Conservation (phyloP, 352 stramenopile species). For the Phytophthora ohioensis region DNA sequence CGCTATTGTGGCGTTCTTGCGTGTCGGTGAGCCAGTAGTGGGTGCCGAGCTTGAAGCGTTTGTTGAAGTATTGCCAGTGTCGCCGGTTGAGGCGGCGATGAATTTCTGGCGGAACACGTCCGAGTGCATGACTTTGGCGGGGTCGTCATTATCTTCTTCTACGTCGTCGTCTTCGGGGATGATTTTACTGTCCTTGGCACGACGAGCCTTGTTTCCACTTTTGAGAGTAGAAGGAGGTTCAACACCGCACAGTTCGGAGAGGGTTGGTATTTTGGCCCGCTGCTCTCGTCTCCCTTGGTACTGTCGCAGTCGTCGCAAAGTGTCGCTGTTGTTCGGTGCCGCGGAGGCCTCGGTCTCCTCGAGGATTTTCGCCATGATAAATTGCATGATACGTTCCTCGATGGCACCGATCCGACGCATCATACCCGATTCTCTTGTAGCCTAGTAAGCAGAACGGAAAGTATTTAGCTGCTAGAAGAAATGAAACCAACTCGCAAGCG, state of each 20-base stretch:
- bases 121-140: slow-evolving; percentile 35
- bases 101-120: slow-evolving; percentile 40
- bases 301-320: slow-evolving; percentile 51
- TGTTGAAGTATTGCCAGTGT: background rate
- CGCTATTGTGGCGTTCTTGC: slow-evolving; percentile 41
- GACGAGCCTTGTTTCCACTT: slow-evolving; percentile 9
- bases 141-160: slow-evolving; percentile 34
- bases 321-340: slow-evolving; percentile 51
- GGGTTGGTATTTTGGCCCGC: background rate
- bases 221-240: slow-evolving; percentile 40
- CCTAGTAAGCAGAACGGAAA: slow-evolving; percentile 6
- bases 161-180: slow-evolving; percentile 16
- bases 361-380: slow-evolving; percentile 67
- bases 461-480: background rate
- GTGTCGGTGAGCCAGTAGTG: slow-evolving; percentile 26
- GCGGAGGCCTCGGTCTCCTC: slow-evolving; percentile 44
- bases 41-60: background rate
- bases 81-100: background rate
- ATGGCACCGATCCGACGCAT: slow-evolving; percentile 64
- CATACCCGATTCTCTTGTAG: slow-evolving; percentile 25
- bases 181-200: slow-evolving; percentile 22
- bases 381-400: slow-evolving; percentile 74
- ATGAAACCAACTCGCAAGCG: background rate
- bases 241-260: slow-evolving; percentile 12
- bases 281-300: slow-evolving; percentile 51